phyloP scores from a whole-genome alignment of 768 basidiomycete species.

The Boletus subcaerulescens region DNA sequence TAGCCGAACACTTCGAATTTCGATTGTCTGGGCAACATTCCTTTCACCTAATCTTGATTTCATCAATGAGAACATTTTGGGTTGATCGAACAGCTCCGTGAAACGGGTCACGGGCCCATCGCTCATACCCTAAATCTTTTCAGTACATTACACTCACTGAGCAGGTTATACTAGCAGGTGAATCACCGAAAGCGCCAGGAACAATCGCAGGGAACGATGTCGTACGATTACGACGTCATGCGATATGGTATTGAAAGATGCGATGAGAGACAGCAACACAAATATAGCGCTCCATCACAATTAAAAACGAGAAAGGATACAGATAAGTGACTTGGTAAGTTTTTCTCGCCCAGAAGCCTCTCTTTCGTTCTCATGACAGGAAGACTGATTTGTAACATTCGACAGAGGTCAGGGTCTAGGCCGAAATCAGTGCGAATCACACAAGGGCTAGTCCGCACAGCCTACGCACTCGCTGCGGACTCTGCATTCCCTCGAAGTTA shows the following conservation, averaged over 20 bases:
- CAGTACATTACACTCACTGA: not conserved
- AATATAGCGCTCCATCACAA: conserved; percentile 32
- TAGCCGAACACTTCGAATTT: conserved; percentile 13
- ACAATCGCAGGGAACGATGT: conserved; percentile 24
- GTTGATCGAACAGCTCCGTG: conserved; percentile 3
- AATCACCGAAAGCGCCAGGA: conserved; percentile 14
- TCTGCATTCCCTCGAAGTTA: conserved; percentile 10
- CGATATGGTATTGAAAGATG: conserved; percentile 10
- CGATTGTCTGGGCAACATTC: conserved; percentile 1
- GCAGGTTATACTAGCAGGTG: not conserved
- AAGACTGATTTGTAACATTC: conserved; percentile 6
- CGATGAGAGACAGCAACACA: conserved; percentile 25
- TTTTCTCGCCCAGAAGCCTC: not conserved
- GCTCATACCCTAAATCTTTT: not conserved
- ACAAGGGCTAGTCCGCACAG: conserved; percentile 10
- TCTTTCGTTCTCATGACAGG: conserved; percentile 9
- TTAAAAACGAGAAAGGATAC: conserved; percentile 31
- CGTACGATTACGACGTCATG: conserved; percentile 26
- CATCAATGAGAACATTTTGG: not conserved
- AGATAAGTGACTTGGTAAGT: conserved; percentile 15
- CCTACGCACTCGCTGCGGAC: not conserved
- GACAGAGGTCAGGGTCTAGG: conserved; percentile 11
- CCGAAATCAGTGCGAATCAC: conserved; percentile 8
- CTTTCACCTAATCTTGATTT: conserved; percentile 1
- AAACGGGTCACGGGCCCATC: not conserved